These are phyloP conservation scores for Cyathus pygmaeus DNA, from an alignment of 1,284 basidiomycete species.

Conservation along the genomic window DNA sequence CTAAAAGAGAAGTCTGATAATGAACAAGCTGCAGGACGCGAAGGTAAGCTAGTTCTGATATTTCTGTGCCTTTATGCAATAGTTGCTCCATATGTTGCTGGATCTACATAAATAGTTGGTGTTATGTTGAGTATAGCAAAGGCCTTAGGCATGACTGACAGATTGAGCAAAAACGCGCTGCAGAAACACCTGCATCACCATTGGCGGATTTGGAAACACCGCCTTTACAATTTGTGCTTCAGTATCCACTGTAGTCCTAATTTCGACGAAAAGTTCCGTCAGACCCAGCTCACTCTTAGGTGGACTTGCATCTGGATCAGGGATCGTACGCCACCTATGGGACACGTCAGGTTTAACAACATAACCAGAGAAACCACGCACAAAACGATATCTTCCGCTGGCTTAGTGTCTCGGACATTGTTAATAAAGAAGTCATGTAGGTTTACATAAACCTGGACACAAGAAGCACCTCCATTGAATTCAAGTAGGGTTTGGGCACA, in stretches of 20 bases:
- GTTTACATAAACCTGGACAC: conserved; percentile 98
- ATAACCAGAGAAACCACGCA: conserved; percentile 48
- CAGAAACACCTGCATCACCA: conserved; percentile 99
- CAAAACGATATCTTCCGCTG: conserved; percentile 69
- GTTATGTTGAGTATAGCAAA: not conserved
- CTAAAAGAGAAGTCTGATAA: conserved; percentile 78
- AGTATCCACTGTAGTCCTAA: conserved; percentile 90
- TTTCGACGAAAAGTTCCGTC: conserved; percentile 86
- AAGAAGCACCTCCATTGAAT: conserved; percentile 97
- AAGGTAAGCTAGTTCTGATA: conserved; percentile 91
- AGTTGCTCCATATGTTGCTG: conserved; percentile 94
- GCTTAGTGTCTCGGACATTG: conserved; percentile 72
- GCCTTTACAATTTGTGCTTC: conserved; percentile 99
- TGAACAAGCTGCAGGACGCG: conserved; percentile 93
- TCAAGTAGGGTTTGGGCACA: conserved; percentile 97
- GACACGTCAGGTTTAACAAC: conserved; percentile 11
- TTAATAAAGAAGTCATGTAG: conserved; percentile 99
- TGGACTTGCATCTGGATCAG: conserved; percentile 82
- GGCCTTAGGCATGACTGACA: conserved; percentile 70
- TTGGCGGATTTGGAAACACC: conserved; percentile 95
- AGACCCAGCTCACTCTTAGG: conserved; percentile 88
- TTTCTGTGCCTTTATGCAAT: conserved; percentile 74
- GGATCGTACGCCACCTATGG: conserved; percentile 81
- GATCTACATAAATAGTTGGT: conserved; percentile 63
- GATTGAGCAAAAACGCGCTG: conserved; percentile 99